Conservation (phyloP, 2,329 filamentous ascomycete species). For the Exophiala bonariae region DNA sequence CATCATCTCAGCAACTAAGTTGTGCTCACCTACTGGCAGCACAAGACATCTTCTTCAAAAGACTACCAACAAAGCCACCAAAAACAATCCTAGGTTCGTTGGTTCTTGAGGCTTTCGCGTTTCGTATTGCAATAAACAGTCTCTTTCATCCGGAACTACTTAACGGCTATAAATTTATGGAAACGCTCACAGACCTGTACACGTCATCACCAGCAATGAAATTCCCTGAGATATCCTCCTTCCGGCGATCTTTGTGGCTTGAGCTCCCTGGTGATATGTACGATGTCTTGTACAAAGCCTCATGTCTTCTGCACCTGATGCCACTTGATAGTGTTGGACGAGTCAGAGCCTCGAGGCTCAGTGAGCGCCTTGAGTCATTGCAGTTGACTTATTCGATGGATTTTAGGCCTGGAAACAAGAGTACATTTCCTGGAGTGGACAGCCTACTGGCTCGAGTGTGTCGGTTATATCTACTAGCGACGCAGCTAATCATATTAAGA, state of each 20-base stretch:
- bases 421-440: too few species aligned
- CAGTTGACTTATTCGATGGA: background rate
- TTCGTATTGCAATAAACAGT: background rate
- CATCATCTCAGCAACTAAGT: background rate
- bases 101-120: background rate
- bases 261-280: background rate
- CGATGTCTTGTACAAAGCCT: background rate
- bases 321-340: background rate
- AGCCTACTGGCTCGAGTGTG: too few species aligned
- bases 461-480: too few species aligned
- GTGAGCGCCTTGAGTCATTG: background rate
- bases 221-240: background rate
- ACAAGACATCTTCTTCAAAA: slow-evolving; percentile 1
- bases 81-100: background rate
- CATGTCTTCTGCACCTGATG: background rate
- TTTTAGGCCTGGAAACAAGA: background rate
- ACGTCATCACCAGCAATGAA: background rate
- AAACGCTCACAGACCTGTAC: background rate
- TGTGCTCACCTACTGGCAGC: slow-evolving; percentile 1
- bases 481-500: too few species aligned
- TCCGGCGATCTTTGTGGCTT: slow-evolving; percentile 1
- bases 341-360: background rate
- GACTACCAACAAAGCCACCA: background rate
- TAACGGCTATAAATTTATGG: background rate
- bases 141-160: slow-evolving; percentile 1